Evolutionary conservation across 148 eudicot genomes (phyloP).

Genomic region (Gaultheria prostrata): DNA sequence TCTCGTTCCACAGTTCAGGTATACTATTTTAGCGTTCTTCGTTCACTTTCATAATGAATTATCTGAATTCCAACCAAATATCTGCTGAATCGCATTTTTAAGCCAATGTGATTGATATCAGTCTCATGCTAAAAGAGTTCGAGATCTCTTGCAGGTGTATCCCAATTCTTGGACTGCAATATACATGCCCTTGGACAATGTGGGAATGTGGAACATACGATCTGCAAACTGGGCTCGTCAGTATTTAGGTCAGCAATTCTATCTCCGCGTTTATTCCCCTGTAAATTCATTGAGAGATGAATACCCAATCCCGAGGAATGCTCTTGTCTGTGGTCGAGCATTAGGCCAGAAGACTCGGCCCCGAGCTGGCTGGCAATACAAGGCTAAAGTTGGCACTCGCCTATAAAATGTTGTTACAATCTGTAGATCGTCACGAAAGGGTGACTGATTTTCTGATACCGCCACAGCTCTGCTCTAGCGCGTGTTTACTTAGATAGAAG

Average conservation of each 20-base stretch:
- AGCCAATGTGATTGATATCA: neutral
- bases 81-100: neutral
- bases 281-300: slow-evolving; percentile 54
- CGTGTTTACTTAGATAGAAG: neutral
- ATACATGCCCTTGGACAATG: slow-evolving; percentile 67
- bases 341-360: slow-evolving; percentile 26
- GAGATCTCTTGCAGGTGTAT: slow-evolving; percentile 37
- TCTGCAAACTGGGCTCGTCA: slow-evolving; percentile 66
- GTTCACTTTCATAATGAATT: neutral
- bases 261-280: slow-evolving; percentile 59
- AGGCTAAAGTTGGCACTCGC: neutral
- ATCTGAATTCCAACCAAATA: neutral
- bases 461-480: neutral
- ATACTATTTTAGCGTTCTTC: neutral
- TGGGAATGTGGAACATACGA: slow-evolving; percentile 68
- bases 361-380: neutral
- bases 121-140: neutral
- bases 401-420: neutral
- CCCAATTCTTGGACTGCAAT: slow-evolving; percentile 63
- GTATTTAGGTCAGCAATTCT: slow-evolving; percentile 66
- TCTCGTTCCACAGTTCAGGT: slow-evolving; percentile 63
- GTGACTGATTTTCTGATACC: slow-evolving; percentile 16
- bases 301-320: slow-evolving; percentile 56
- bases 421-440: slow-evolving; percentile 21
- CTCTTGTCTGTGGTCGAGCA: slow-evolving; percentile 60